Percentiles rank a stretch among this genome's conserved stretches.
Evolutionary conservation across 1,284 basidiomycete genomes (phyloP).

Genomic region (Ustilago nuda): DNA sequence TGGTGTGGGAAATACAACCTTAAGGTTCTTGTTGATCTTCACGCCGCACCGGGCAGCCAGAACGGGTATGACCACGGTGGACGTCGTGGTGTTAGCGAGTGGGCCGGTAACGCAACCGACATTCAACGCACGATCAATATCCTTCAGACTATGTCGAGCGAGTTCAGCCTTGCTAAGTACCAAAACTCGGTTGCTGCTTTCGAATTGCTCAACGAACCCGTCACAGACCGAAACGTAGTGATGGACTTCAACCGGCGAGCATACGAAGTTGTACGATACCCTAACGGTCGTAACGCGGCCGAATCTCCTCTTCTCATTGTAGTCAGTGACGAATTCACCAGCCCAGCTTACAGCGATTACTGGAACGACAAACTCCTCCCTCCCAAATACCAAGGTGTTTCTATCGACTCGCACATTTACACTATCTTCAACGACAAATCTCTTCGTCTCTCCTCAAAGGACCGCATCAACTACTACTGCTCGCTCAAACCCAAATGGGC

Average conservation of each 20-base stretch:
- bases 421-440: conserved; percentile 57
- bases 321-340: conserved; percentile 87
- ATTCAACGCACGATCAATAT: conserved; percentile 79
- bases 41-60: conserved; percentile 71
- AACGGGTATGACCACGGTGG: conserved; percentile 75
- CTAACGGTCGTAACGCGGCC: conserved; percentile 28
- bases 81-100: conserved; percentile 76
- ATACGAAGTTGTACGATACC: conserved; percentile 60
- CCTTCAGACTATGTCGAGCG: conserved; percentile 73
- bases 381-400: conserved; percentile 75
- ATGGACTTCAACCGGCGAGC: conserved; percentile 55
- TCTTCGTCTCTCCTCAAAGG: conserved; percentile 35
- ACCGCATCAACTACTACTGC: conserved; percentile 63
- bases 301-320: conserved; percentile 69
- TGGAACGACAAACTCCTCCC: conserved; percentile 79
- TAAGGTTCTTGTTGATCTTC: conserved; percentile 83
- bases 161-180: conserved; percentile 56
- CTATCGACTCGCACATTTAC: conserved; percentile 75
- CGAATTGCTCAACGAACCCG: conserved; percentile 65
- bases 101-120: conserved; percentile 78
- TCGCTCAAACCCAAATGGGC: conserved; percentile 51
- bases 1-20: conserved; percentile 83
- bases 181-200: conserved; percentile 56
- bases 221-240: conserved; percentile 43
- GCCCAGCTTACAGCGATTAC: conserved; percentile 73